Conservation (phyloP, 169 alveolate genomes). For the Plasmodium knowlesi region DNA sequence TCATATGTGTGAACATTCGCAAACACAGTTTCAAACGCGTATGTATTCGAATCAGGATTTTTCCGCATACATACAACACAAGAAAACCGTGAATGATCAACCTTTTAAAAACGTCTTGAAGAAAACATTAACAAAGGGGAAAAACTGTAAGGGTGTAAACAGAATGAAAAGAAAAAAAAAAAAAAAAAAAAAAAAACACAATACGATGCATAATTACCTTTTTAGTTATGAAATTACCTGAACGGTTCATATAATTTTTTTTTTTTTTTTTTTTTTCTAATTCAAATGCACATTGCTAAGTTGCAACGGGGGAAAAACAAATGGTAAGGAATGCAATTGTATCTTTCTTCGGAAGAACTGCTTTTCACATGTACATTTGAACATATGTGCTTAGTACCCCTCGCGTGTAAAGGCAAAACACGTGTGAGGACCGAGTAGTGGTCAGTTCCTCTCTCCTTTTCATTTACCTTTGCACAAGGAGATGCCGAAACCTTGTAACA, state of each 20-base stretch:
- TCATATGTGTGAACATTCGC: neutral
- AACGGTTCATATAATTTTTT: neutral
- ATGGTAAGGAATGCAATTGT: neutral
- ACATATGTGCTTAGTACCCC: neutral
- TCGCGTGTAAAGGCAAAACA: neutral
- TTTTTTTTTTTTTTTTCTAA: neutral
- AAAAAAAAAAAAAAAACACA: neutral
- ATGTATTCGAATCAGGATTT: neutral
- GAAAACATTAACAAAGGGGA: slow-evolving; percentile 10
- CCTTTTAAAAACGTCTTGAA: neutral
- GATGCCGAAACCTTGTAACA: neutral
- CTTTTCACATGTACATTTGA: slow-evolving; percentile 5
- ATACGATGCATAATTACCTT: neutral
- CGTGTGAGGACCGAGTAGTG: neutral
- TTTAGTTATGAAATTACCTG: slow-evolving; percentile 29
- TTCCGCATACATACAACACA: neutral
- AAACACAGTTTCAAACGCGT: neutral
- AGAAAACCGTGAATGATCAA: neutral
- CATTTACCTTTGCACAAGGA: neutral
- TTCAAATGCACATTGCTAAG: slow-evolving; percentile 29
- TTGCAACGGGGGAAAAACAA: slow-evolving; percentile 1
- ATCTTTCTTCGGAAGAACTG: neutral
- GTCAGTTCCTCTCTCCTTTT: neutral
- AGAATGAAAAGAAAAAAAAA: neutral
- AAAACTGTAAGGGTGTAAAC: neutral